phyloP scores from a whole-genome alignment of 768 basidiomycete genomes.

The Pleurotus platypus region DNA sequence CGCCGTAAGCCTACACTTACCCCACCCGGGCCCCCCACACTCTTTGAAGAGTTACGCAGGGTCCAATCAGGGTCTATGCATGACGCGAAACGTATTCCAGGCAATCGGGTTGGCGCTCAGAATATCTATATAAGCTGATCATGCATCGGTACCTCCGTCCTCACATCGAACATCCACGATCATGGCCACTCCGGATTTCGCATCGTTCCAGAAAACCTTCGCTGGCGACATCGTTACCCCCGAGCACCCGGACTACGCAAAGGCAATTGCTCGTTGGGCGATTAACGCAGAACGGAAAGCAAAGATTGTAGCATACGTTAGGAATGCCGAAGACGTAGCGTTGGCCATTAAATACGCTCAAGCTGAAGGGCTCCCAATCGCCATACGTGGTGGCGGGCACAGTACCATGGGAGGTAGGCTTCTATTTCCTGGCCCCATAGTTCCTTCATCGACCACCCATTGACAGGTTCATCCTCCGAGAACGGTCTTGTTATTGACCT shows the following conservation, averaged over 20 bases:
- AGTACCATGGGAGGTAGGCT: conserved; percentile 20
- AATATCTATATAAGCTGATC: too few relatives aligned
- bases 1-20: too few relatives aligned
- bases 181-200: neutral
- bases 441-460: neutral
- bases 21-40: too few relatives aligned
- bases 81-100: too few relatives aligned
- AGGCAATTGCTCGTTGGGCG: conserved; percentile 33
- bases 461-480: conserved; percentile 25
- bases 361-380: conserved; percentile 22
- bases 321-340: conserved; percentile 25
- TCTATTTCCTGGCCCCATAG: neutral
- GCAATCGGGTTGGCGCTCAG: too few relatives aligned
- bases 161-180: too few relatives aligned
- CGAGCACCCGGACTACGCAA: conserved; percentile 22
- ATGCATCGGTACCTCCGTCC: too few relatives aligned
- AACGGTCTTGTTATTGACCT: conserved; percentile 41
- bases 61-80: too few relatives aligned
- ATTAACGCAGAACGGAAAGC: conserved; percentile 26
- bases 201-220: conserved; percentile 7
- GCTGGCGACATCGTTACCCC: conserved; percentile 19
- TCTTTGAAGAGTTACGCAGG: too few relatives aligned
- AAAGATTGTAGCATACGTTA: conserved; percentile 30
- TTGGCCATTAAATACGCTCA: conserved; percentile 24
- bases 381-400: conserved; percentile 37